These are phyloP conservation scores for Tylopilus cervinicoccineus DNA, from an alignment of 768 basidiomycete species.

Conservation along the genomic window DNA sequence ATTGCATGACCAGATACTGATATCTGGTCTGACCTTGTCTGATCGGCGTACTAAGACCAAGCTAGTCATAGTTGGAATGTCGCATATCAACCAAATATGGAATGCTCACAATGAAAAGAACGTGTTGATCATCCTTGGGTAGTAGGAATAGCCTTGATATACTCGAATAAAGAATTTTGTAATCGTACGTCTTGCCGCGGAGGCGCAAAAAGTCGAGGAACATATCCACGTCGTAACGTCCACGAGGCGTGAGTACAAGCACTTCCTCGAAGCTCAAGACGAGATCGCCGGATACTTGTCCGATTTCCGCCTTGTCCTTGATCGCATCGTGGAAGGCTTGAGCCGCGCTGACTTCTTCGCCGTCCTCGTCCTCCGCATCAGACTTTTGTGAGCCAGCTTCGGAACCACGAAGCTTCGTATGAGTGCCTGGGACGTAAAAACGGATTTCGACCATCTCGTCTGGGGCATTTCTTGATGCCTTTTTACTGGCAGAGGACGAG, in stretches of 20 bases:
- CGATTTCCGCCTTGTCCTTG: slow-evolving; percentile 95
- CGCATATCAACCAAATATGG: not conserved
- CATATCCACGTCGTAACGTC: slow-evolving; percentile 97
- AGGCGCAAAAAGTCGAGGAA: slow-evolving; percentile 91
- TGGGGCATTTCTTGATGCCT: slow-evolving; percentile 37
- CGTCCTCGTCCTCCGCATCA: slow-evolving; percentile 63
- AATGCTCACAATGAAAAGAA: slow-evolving; percentile 82
- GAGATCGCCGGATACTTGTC: slow-evolving; percentile 85
- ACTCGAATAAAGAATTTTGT: slow-evolving; percentile 89
- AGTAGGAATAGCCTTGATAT: slow-evolving; percentile 88
- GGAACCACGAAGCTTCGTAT: slow-evolving; percentile 57
- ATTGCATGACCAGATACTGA: slow-evolving; percentile 98
- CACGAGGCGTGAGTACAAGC: slow-evolving; percentile 91
- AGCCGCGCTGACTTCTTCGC: slow-evolving; percentile 84
- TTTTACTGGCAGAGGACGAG: slow-evolving; percentile 42
- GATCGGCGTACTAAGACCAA: slow-evolving; percentile 90
- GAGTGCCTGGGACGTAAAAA: slow-evolving; percentile 88
- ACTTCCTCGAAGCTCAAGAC: slow-evolving; percentile 96
- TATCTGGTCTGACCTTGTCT: slow-evolving; percentile 98
- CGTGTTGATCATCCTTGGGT: slow-evolving; percentile 95
- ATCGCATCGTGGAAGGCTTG: slow-evolving; percentile 96
- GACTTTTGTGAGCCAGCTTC: slow-evolving; percentile 74
- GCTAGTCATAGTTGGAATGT: slow-evolving; percentile 39
- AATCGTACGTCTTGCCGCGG: slow-evolving; percentile 99
- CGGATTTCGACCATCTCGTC: slow-evolving; percentile 97